Base-by-base conservation (phyloP, 2,329 filamentous ascomycete genomes). In the Pseudonectria buxi region DNA sequence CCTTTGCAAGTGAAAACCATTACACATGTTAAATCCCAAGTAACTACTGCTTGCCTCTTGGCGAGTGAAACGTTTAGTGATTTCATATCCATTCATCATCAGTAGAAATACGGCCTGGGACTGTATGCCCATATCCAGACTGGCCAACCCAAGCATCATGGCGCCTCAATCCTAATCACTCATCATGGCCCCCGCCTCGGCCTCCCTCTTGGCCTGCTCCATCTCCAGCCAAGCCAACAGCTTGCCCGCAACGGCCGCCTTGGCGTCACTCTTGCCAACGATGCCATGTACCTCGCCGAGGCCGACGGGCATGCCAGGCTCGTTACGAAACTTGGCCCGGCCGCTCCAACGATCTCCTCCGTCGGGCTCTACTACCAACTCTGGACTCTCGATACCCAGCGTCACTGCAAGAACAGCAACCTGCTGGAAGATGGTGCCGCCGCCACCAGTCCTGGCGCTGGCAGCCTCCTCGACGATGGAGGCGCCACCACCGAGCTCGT, bases 181-280 rank as follows among this genome's bases (percentile, higher is more conserved):
- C 15, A 42, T 24, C 30, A 39, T 28, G 11, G 13, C 24, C 4
- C 28, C 28, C 9, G 30, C 12, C 3, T 40, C 13, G 1, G 40
- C 38, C 4, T 37, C 15, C 30, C 49, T 44, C 14, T 3, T 30
- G 33, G 36, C 30, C 9, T 43, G 33, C 35, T 57, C 43, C 28
- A 47, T 43, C 35, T 52, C 35, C 22, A 75, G 40, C 49, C 57
- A 62, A 6, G 26, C 41, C 11, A 72, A 43, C 3, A 73, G 48
- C 24, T 47, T 42, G 42, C 62, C 56, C 0, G 68, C 65, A 4
- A 74, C 49, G 35, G 49, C 51, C 40, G 63, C 54, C 44, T 53
- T 64, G 1, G 66, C 56, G 9, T 50, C 39, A 28, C 51, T 56
- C 45, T 56, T 60, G 3, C 62, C 57, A 4, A 51, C 49, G 7